A percentile compares a stretch with the other conserved stretches of the same genome.
Conservation (phyloP, 2,329 filamentous ascomycete species). For the Teratosphaeria zuluensis region DNA sequence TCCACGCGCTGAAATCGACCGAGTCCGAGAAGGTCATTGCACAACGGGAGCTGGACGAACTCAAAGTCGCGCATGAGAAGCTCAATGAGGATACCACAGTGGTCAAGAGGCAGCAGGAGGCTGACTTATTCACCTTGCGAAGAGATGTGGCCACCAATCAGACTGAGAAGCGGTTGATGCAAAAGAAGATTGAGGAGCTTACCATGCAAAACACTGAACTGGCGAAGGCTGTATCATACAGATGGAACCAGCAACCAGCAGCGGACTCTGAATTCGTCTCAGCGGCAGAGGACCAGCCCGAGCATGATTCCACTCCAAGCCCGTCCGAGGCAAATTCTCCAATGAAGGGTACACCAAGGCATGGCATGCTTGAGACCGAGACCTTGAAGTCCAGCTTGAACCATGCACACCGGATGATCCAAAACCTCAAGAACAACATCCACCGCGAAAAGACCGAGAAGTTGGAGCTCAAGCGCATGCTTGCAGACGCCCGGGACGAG, state of each 20-base stretch:
- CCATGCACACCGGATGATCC: conserved; percentile 92
- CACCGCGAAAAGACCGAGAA: conserved; percentile 99
- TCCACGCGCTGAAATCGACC: conserved; percentile 58
- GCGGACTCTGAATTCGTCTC: conserved; percentile 42
- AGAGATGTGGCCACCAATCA: conserved; percentile 71
- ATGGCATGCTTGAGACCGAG: conserved; percentile 87
- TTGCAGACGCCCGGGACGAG: conserved; percentile 91
- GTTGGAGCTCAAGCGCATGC: conserved; percentile 85
- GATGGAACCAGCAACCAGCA: conserved; percentile 36
- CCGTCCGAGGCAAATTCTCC: conserved; percentile 86
- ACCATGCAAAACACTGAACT: conserved; percentile 84
- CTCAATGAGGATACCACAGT: conserved; percentile 71
- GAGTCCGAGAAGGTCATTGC: conserved; percentile 65
- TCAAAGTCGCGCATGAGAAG: conserved; percentile 69
- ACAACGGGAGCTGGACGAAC: conserved; percentile 83
- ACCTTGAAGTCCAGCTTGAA: conserved; percentile 88
- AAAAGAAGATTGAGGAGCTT: conserved; percentile 80
- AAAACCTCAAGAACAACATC: conserved; percentile 87
- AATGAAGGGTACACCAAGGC: conserved; percentile 80
- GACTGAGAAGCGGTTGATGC: conserved; percentile 65
- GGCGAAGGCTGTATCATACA: conserved; percentile 69
- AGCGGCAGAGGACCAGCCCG: conserved; percentile 50
- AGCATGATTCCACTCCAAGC: conserved; percentile 58
- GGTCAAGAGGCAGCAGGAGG: conserved; percentile 72
- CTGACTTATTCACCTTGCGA: conserved; percentile 75